Conservation (phyloP, 139 green algal genomes). For the Picochlorum sp. region DNA sequence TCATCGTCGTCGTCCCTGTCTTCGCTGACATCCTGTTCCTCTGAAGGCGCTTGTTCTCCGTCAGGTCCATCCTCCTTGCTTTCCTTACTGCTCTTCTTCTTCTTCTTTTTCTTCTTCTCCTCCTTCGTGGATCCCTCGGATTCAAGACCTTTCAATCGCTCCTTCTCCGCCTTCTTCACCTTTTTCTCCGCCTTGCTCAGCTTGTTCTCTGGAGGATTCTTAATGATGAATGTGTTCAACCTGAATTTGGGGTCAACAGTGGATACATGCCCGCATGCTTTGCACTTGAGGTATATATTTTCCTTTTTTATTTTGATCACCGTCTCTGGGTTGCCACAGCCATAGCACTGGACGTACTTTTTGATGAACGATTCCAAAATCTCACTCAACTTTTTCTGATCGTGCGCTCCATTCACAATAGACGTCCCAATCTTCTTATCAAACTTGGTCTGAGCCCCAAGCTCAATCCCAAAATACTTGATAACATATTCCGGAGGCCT, state of each 20-base stretch:
- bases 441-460: constrained; percentile 94
- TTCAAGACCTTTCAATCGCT: constrained; percentile 56
- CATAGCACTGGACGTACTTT: constrained; percentile 97
- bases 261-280: constrained; percentile 71
- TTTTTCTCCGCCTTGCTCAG: constrained; percentile 85
- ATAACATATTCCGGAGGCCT: constrained; percentile 86
- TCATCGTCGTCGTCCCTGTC: constrained; percentile 16
- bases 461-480: constrained; percentile 95
- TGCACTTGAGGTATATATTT: constrained; percentile 92
- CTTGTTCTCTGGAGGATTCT: constrained; percentile 93
- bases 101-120: constrained; percentile 65
- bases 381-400: constrained; percentile 65
- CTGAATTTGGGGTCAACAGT: constrained; percentile 91
- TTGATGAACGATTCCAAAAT: constrained; percentile 98
- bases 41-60: constrained; percentile 27
- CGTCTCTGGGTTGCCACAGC: constrained; percentile 96
- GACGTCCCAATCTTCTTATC: constrained; percentile 76
- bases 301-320: constrained; percentile 86
- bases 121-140: constrained; percentile 41
- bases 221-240: constrained; percentile 98
- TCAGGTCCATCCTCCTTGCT: constrained; percentile 40
- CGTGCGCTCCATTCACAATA: constrained; percentile 93
- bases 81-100: constrained; percentile 51
- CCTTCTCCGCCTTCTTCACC: constrained; percentile 86
- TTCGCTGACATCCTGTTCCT: constrained; percentile 30